Percentiles rank a stretch among this genome's conserved stretches.
Conservation (phyloP, 225 moss, liverwort and hornwort genomes). For the Ulota crispa region DNA sequence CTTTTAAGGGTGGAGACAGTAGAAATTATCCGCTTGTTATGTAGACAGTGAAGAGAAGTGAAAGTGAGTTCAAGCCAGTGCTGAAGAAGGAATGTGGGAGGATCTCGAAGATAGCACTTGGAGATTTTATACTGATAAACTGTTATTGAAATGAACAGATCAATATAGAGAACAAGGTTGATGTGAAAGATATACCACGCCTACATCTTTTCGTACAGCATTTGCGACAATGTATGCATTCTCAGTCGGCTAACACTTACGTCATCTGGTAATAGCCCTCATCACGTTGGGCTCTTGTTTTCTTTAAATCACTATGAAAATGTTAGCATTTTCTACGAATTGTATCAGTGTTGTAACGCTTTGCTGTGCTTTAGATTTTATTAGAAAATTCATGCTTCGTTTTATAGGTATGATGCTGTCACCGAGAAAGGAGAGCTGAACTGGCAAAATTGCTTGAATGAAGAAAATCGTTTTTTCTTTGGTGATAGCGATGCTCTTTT, state of each 20-base stretch:
- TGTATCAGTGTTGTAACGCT: not conserved
- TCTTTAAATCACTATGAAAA: not conserved
- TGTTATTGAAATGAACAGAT: constrained; percentile 49
- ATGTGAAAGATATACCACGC: constrained; percentile 46
- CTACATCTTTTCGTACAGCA: constrained; percentile 64
- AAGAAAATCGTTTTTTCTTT: constrained; percentile 70
- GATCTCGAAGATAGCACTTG: not conserved
- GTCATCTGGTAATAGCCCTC: constrained; percentile 73
- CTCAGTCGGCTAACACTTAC: constrained; percentile 57
- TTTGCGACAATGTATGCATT: constrained; percentile 61
- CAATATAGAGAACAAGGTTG: constrained; percentile 85
- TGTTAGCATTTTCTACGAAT: not conserved
- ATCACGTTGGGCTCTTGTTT: not conserved
- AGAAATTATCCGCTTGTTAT: not conserved
- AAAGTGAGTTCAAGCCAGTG: not conserved
- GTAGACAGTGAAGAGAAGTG: not conserved
- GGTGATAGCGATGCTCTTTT: constrained; percentile 77
- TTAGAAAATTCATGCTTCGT: not conserved
- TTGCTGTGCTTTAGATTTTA: not conserved
- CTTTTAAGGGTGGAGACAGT: not conserved
- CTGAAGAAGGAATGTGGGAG: constrained; percentile 5
- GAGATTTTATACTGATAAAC: not conserved
- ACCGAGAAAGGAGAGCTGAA: constrained; percentile 65
- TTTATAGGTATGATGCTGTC: constrained; percentile 80
- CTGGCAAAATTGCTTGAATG: constrained; percentile 81